A percentile compares a stretch with the other conserved stretches of the same genome.
Evolutionary conservation across 2,329 filamentous ascomycete genomes (phyloP).

Genomic region (Monosporascus cannonballus): DNA sequence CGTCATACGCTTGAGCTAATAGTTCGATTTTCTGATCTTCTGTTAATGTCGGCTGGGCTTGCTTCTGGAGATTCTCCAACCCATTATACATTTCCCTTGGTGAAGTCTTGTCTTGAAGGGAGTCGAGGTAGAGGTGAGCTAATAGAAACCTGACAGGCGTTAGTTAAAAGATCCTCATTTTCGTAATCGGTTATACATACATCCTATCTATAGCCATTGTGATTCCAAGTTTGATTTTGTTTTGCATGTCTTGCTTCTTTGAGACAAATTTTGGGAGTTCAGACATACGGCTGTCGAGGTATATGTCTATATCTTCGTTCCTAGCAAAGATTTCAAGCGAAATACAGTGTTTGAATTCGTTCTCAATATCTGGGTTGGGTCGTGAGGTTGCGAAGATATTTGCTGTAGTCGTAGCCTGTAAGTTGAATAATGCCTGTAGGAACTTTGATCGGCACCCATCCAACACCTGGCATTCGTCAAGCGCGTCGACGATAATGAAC

Average conservation of each 20-base stretch:
- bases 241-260: slow-evolving; percentile 8
- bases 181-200: slow-evolving; percentile 13
- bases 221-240: slow-evolving; percentile 15
- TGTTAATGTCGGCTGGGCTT: too few species aligned
- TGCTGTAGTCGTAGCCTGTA: not conserved
- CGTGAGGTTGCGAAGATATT: slow-evolving; percentile 14
- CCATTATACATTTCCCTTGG: slow-evolving; percentile 26
- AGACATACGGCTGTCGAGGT: slow-evolving; percentile 17
- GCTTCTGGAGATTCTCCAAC: not conserved
- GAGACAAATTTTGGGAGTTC: slow-evolving; percentile 10
- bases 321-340: slow-evolving; percentile 25
- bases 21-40: slow-evolving; percentile 16
- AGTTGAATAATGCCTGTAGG: slow-evolving; percentile 10
- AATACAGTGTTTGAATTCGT: slow-evolving; percentile 3
- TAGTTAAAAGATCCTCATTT: slow-evolving; percentile 2
- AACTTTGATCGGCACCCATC: slow-evolving; percentile 4
- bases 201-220: slow-evolving; percentile 19
- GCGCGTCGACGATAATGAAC: slow-evolving; percentile 14
- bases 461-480: slow-evolving; percentile 11
- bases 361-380: slow-evolving; percentile 10
- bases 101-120: slow-evolving; percentile 17
- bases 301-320: slow-evolving; percentile 22
- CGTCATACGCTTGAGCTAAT: slow-evolving; percentile 32
- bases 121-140: slow-evolving; percentile 28
- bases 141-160: slow-evolving; percentile 28